Base-by-base conservation (phyloP, 768 basidiomycete species). In the Trametes cubensis region DNA sequence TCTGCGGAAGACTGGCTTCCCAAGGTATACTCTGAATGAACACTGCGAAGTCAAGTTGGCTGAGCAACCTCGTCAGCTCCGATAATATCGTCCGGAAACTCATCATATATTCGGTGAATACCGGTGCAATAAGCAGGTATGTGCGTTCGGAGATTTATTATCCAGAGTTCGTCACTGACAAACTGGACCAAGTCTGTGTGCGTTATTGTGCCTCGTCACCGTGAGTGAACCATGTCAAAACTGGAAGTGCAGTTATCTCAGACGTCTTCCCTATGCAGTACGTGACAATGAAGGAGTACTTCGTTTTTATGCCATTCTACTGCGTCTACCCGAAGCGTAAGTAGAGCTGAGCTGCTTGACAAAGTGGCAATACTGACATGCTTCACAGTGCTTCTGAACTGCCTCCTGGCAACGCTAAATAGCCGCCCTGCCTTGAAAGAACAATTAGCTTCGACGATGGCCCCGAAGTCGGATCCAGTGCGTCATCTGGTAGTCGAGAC, bases 341-440 rank as follows among this genome's bases (percentile, higher is more conserved):
- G 55, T 53, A 10, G 6, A 34, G 10, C 20, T 21, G 20, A 14
- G 8, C 25, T 46, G 6, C 8, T 5, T 21, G 10, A 15, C 45
- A 23, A 14, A 20, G 45, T 34, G 3, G 34, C 10, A 34, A 7
- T 4, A 4, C 8, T 34, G 42, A 26, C n/a, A 42, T 17, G 2
- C 2, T 10, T 3, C 20, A 4, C 17, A 55, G 55, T 55, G n/a
- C 15, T 55, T 26, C 55, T 55, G 0, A 55, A 55, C 13, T 45
- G 41, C 55, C 42, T 55, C 0, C 15, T 55, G 28, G 55, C 55
- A 2, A 55, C 55, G 18, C 20, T 55, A 17, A 55, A 55, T 21
- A 44, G 28, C 2, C 42, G 55, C 25, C 18, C 42, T 3, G 40
- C 25, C 2, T 20, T 46, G n/a, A 26, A 34, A 11, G 11, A 34